Percentiles rank a stretch among this genome's conserved stretches.
These are phyloP conservation scores for Phytomonas francai DNA, from an alignment of 208 protist genomes.

Conservation along the genomic window DNA sequence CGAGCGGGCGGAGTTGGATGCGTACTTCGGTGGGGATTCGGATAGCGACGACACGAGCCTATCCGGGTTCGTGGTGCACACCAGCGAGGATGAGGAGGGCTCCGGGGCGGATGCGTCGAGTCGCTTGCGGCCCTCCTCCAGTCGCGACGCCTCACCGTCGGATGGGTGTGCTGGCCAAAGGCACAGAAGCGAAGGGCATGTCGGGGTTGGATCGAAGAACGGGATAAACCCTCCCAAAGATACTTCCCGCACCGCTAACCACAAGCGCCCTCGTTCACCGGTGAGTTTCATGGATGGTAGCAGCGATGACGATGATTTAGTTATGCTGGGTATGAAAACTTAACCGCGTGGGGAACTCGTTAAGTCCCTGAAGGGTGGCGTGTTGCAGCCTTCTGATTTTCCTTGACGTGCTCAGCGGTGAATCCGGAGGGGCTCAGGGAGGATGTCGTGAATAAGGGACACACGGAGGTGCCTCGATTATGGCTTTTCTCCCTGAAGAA, in stretches of 20 bases:
- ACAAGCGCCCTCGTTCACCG: neutral
- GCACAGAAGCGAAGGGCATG: neutral
- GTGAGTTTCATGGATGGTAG: neutral
- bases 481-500: neutral
- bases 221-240: neutral
- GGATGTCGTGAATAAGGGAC: no score
- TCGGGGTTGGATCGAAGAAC: neutral
- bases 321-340: neutral
- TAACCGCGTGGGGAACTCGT: neutral
- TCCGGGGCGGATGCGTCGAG: conserved; percentile 18
- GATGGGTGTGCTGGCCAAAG: neutral
- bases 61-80: conserved; percentile 51
- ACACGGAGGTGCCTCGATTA: neutral
- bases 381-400: neutral
- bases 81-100: conserved; percentile 39
- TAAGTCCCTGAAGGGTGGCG: neutral
- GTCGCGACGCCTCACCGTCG: neutral
- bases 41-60: conserved; percentile 34
- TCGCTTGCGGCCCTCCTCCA: neutral
- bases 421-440: no score
- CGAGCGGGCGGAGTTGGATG: conserved; percentile 39
- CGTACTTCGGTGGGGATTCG: conserved; percentile 26
- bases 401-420: neutral
- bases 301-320: neutral
- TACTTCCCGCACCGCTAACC: neutral